Percentiles rank a stretch among this genome's conserved stretches.
phyloP scores from a whole-genome alignment of 176 grass and related monocot genomes.

The Elymus sibiricus region DNA sequence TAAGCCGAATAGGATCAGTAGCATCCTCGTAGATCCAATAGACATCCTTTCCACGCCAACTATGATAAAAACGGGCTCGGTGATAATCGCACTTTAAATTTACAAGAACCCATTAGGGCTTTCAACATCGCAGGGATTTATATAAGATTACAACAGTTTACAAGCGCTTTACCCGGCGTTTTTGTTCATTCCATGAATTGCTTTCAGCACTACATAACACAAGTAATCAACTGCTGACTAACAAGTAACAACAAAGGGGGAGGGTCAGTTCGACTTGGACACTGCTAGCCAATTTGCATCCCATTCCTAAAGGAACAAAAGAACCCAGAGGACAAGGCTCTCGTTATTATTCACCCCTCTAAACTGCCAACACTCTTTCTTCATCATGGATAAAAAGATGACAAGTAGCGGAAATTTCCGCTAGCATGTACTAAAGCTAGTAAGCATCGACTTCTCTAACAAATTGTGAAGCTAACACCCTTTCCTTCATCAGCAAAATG shows the following conservation, averaged over 20 bases:
- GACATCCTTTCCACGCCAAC: background rate
- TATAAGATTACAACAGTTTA: constrained; percentile 27
- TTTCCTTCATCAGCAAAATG: constrained; percentile 61
- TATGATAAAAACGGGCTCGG: background rate
- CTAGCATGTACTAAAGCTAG: constrained; percentile 51
- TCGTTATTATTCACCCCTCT: constrained; percentile 43
- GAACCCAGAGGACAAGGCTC: constrained; percentile 40
- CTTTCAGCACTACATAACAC: constrained; percentile 46
- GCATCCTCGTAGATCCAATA: no score
- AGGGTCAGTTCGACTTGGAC: constrained; percentile 37
- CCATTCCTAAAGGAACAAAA: constrained; percentile 46
- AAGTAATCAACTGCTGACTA: constrained; percentile 45
- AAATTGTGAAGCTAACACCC: constrained; percentile 45
- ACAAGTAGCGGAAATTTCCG: constrained; percentile 30
- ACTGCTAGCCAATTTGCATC: constrained; percentile 47
- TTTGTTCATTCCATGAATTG: constrained; percentile 46
- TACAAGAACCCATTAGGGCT: constrained; percentile 43
- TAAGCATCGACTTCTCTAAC: constrained; percentile 44
- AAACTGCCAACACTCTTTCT: constrained; percentile 39
- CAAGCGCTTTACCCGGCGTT: constrained; percentile 22
- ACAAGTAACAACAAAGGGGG: constrained; percentile 12
- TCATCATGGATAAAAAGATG: constrained; percentile 37
- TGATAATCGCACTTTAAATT: constrained; percentile 44
- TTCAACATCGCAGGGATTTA: constrained; percentile 21
- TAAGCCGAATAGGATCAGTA: background rate